Evolutionary conservation across 2,329 filamentous ascomycete species (phyloP).

Genomic region (Penicillium aurantiogriseum): DNA sequence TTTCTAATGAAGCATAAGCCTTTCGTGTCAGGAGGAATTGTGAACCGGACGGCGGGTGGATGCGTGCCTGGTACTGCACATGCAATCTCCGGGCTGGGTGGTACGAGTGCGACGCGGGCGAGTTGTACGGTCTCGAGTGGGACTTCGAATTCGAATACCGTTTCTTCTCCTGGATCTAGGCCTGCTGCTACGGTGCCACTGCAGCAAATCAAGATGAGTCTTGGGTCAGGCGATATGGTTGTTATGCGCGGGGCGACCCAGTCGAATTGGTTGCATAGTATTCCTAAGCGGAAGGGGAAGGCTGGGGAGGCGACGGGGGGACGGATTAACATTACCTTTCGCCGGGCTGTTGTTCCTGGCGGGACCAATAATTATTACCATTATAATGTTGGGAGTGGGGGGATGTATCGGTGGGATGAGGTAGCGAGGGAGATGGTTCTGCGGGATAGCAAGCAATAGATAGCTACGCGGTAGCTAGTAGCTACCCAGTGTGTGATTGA

Average conservation of each 20-base stretch:
- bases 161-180: not conserved
- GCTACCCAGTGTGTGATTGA: not conserved
- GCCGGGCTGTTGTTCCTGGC: constrained; percentile 66
- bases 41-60: constrained; percentile 18
- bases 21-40: constrained; percentile 17
- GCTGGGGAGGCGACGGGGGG: constrained; percentile 57
- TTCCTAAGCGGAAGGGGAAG: constrained; percentile 69
- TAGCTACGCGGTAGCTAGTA: not conserved
- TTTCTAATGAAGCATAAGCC: constrained; percentile 80
- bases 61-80: constrained; percentile 28
- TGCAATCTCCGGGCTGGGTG: not conserved
- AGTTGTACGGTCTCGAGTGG: not conserved
- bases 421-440: constrained; percentile 29
- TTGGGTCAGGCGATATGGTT: constrained; percentile 73
- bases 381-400: constrained; percentile 74
- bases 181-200: not conserved
- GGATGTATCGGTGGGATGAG: constrained; percentile 67
- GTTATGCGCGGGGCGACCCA: constrained; percentile 76
- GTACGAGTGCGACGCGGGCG: not conserved
- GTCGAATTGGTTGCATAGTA: constrained; percentile 71
- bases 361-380: constrained; percentile 82
- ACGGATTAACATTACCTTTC: constrained; percentile 75
- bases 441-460: not conserved
- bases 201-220: constrained; percentile 50
- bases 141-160: not conserved